phyloP scores from a whole-genome alignment of 257 asterid genomes.

The Rhazya stricta region DNA sequence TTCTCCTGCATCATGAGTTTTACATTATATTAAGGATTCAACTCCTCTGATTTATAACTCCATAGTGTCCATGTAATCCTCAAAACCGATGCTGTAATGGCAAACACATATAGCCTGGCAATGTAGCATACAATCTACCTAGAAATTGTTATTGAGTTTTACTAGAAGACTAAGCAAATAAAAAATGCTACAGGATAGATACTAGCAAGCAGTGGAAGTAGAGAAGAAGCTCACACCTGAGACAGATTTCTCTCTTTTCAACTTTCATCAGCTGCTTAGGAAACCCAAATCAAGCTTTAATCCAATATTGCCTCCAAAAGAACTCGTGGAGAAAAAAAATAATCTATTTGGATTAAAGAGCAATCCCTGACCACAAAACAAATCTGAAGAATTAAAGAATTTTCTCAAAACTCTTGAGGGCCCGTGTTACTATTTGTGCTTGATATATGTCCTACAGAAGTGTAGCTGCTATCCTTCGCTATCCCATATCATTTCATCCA shows the following conservation, averaged over 20 bases:
- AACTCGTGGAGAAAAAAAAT: too few relatives aligned
- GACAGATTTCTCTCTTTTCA: background rate
- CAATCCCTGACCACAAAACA: background rate
- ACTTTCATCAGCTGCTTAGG: background rate
- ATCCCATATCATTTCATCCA: background rate
- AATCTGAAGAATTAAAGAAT: slow-evolving; percentile 1
- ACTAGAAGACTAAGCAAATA: background rate
- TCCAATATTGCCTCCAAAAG: background rate
- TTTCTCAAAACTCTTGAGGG: background rate
- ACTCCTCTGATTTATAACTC: background rate
- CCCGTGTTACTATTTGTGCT: background rate
- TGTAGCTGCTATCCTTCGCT: background rate
- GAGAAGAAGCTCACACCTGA: background rate
- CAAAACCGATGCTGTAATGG: background rate
- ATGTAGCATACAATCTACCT: background rate
- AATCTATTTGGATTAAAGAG: background rate
- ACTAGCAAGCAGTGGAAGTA: background rate
- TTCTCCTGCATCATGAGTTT: background rate
- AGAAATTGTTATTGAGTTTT: background rate
- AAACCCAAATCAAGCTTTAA: background rate
- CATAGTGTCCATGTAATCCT: background rate
- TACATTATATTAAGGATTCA: background rate
- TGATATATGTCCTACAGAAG: background rate
- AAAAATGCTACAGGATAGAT: background rate
- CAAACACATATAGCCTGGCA: background rate